Percentiles rank a stretch among this genome's conserved stretches.
Conservation (phyloP, 371 early-diverging fungal species). For the Catenaria anguillulae region DNA sequence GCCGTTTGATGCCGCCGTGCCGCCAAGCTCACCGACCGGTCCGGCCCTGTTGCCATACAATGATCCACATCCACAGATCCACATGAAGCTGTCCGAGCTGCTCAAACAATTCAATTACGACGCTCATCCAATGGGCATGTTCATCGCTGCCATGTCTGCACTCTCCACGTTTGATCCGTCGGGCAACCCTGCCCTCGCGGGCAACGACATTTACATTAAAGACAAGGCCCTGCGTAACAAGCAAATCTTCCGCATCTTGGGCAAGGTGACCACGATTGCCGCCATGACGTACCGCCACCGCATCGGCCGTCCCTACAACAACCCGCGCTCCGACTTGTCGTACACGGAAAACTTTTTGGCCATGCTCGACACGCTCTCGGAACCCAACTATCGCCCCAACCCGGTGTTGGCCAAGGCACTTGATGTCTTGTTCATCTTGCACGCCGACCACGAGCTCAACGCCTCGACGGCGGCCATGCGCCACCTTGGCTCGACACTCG, state of each 20-base stretch:
- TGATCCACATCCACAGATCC: too few species aligned
- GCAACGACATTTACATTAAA: slow-evolving; percentile 27
- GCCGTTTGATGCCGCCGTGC: too few species aligned
- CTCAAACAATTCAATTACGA: slow-evolving; percentile 35
- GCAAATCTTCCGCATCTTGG: slow-evolving; percentile 33
- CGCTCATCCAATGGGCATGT: slow-evolving; percentile 51
- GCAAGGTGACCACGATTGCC: slow-evolving; percentile 47
- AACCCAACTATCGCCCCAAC: slow-evolving; percentile 35
- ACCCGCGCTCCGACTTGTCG: slow-evolving; percentile 23
- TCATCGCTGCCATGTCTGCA: slow-evolving; percentile 31
- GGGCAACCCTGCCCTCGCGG: slow-evolving; percentile 36
- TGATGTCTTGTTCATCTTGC: slow-evolving; percentile 43
- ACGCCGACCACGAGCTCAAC: slow-evolving; percentile 31
- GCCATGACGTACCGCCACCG: slow-evolving; percentile 32
- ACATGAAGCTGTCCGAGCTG: slow-evolving; percentile 25
- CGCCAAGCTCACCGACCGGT: too few species aligned
- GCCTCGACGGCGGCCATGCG: slow-evolving; percentile 45
- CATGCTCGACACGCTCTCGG: slow-evolving; percentile 42
- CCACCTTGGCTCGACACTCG: slow-evolving; percentile 34
- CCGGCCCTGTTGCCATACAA: too few species aligned
- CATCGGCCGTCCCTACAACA: slow-evolving; percentile 34
- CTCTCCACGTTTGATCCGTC: slow-evolving; percentile 48
- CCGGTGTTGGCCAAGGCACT: slow-evolving; percentile 32
- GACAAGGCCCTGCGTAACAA: slow-evolving; percentile 12
- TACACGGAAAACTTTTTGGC: slow-evolving; percentile 39